Evolutionary conservation across 257 asterid genomes (phyloP).

Genomic region (Solanum appendiculatum): DNA sequence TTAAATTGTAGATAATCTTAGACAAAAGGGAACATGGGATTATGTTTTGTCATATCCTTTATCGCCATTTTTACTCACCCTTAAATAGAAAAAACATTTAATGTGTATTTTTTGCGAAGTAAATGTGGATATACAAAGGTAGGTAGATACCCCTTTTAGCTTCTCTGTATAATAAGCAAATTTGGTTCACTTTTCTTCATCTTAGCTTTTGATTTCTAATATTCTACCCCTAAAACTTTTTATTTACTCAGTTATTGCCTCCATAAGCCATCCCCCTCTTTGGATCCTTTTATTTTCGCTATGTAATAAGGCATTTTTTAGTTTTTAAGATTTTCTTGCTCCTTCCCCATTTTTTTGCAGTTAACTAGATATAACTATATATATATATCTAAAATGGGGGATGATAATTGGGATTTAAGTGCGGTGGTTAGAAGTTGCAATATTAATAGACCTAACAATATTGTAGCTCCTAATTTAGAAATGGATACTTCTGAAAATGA

Average conservation of each 20-base stretch:
- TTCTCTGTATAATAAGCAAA: neutral
- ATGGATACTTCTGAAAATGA: too few relatives aligned
- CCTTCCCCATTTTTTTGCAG: neutral
- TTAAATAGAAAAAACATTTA: neutral
- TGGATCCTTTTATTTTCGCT: neutral
- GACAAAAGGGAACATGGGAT: too few relatives aligned
- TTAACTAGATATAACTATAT: neutral
- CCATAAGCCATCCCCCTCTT: constrained; percentile 42
- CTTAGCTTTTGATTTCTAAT: neutral
- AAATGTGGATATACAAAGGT: neutral
- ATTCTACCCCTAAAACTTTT: neutral
- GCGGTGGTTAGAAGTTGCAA: constrained; percentile 59
- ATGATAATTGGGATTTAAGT: constrained; percentile 56
- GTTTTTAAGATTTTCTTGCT: neutral
- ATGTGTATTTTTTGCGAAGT: neutral
- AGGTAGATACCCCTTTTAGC: neutral
- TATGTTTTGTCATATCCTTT: neutral
- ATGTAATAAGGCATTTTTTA: too few relatives aligned
- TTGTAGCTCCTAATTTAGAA: too few relatives aligned
- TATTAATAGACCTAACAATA: neutral
- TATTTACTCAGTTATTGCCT: neutral
- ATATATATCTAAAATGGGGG: constrained; percentile 17
- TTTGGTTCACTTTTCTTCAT: neutral
- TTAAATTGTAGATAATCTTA: too few relatives aligned
- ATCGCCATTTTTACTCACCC: neutral